A percentile compares a stretch with the other conserved stretches of the same genome.
Evolutionary conservation across 352 stramenopile genomes (phyloP).

Genomic region (Globisporangium mamillatum): DNA sequence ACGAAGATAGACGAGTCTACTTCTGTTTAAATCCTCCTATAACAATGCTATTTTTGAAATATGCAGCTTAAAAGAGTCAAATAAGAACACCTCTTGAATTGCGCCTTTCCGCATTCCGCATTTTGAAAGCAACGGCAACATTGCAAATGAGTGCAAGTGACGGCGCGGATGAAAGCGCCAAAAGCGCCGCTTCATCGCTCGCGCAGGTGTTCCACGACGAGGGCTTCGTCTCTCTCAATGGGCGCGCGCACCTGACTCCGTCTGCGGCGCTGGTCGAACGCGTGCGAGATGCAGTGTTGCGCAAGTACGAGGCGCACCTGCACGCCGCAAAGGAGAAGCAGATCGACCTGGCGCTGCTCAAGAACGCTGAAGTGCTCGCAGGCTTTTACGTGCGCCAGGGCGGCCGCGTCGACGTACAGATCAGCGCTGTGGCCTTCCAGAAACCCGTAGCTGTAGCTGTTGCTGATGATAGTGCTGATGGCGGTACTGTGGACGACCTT

Average conservation of each 20-base stretch:
- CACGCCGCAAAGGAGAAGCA: slow-evolving; percentile 22
- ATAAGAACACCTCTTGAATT: background rate
- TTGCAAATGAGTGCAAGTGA: background rate
- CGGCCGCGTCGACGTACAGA: slow-evolving; percentile 70
- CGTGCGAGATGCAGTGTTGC: slow-evolving; percentile 28
- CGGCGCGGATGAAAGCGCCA: background rate
- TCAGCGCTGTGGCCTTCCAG: slow-evolving; percentile 25
- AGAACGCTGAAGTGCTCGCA: slow-evolving; percentile 49
- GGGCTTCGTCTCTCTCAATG: slow-evolving; percentile 44
- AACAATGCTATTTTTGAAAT: background rate
- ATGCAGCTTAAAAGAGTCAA: background rate
- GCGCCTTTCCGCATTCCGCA: background rate
- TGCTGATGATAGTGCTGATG: background rate
- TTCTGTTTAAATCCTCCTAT: background rate
- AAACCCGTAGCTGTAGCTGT: slow-evolving; percentile 6
- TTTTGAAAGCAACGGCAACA: background rate
- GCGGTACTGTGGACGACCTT: background rate
- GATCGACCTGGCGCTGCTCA: slow-evolving; percentile 30
- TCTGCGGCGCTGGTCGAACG: slow-evolving; percentile 19
- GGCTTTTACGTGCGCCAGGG: slow-evolving; percentile 75
- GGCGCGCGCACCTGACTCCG: slow-evolving; percentile 12
- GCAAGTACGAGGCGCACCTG: slow-evolving; percentile 39
- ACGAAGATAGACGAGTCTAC: background rate
- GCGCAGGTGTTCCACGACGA: slow-evolving; percentile 36
- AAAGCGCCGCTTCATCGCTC: background rate